phyloP scores from a whole-genome alignment of 345 rosid genomes.

The Murraya koenigii region DNA sequence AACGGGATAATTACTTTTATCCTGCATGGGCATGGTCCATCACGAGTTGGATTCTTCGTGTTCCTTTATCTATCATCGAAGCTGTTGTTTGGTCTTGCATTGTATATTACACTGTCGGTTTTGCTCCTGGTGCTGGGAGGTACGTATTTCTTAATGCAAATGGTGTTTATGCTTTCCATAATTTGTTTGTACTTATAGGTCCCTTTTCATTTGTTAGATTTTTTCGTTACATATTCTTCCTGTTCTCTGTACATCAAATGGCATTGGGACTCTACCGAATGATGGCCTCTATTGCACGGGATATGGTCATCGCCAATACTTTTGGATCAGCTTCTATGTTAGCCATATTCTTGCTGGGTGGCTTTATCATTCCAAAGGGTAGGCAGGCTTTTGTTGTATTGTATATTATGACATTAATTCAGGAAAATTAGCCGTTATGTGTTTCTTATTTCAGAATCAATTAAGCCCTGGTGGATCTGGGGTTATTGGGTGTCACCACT shows the following conservation, averaged over 20 bases:
- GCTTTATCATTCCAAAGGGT: slow-evolving; percentile 89
- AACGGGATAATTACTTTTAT: slow-evolving; percentile 82
- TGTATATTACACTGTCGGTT: slow-evolving; percentile 82
- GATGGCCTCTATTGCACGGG: slow-evolving; percentile 78
- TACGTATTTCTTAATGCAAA: slow-evolving; percentile 30
- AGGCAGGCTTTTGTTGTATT: slow-evolving; percentile 4
- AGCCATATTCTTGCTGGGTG: slow-evolving; percentile 69
- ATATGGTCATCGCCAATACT: slow-evolving; percentile 83
- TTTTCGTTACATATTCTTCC: slow-evolving; percentile 75
- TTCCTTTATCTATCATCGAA: slow-evolving; percentile 83
- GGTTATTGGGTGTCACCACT: slow-evolving; percentile 78
- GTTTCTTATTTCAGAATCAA: slow-evolving; percentile 42
- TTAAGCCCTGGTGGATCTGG: slow-evolving; percentile 91
- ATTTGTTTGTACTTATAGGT: slow-evolving; percentile 4
- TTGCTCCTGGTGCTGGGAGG: slow-evolving; percentile 78
- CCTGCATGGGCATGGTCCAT: slow-evolving; percentile 92
- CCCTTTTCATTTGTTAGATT: slow-evolving; percentile 43
- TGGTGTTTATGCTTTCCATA: background rate
- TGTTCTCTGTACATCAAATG: slow-evolving; percentile 84
- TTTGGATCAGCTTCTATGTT: slow-evolving; percentile 73
- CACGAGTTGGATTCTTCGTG: slow-evolving; percentile 76
- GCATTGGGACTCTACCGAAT: slow-evolving; percentile 78
- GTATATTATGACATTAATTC: background rate
- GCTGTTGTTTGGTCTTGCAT: slow-evolving; percentile 83
- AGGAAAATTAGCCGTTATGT: background rate